phyloP scores from a whole-genome alignment of 2,329 filamentous ascomycete genomes.

The Xylaria polymorpha region DNA sequence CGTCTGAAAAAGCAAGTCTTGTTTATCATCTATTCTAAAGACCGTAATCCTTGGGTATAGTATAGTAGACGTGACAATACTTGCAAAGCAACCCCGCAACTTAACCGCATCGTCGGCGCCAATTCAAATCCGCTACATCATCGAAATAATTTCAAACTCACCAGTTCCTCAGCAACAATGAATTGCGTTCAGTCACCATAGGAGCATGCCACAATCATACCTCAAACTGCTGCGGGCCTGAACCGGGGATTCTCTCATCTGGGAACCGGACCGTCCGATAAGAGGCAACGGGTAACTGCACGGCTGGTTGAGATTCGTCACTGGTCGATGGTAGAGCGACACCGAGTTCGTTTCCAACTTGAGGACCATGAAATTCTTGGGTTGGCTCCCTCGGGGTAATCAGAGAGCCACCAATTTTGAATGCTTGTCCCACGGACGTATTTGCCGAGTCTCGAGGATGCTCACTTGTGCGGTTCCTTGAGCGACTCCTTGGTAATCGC shows the following conservation, averaged over 20 bases:
- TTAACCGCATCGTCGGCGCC: background rate
- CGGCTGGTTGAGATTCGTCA: conserved; percentile 17
- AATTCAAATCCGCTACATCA: background rate
- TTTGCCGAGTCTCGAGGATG: conserved; percentile 38
- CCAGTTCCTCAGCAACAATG: background rate
- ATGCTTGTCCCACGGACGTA: conserved; percentile 49
- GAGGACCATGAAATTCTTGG: conserved; percentile 6
- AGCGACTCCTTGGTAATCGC: conserved; percentile 37
- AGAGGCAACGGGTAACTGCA: conserved; percentile 34
- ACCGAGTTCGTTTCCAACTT: conserved; percentile 8
- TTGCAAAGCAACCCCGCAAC: background rate
- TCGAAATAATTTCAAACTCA: background rate
- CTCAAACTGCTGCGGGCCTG: background rate
- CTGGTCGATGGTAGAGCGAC: conserved; percentile 30
- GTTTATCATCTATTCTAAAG: background rate
- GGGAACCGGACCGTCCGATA: conserved; percentile 59
- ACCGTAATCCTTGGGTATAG: background rate
- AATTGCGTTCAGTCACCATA: background rate
- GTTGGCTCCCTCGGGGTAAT: conserved; percentile 44
- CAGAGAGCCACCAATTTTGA: conserved; percentile 56
- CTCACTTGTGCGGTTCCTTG: conserved; percentile 32
- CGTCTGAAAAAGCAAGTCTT: background rate
- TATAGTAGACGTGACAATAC: background rate
- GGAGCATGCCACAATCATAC: background rate
- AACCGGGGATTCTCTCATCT: conserved; percentile 49